phyloP scores from a whole-genome alignment of 768 basidiomycete species.

The Leucosporidium scottii region DNA sequence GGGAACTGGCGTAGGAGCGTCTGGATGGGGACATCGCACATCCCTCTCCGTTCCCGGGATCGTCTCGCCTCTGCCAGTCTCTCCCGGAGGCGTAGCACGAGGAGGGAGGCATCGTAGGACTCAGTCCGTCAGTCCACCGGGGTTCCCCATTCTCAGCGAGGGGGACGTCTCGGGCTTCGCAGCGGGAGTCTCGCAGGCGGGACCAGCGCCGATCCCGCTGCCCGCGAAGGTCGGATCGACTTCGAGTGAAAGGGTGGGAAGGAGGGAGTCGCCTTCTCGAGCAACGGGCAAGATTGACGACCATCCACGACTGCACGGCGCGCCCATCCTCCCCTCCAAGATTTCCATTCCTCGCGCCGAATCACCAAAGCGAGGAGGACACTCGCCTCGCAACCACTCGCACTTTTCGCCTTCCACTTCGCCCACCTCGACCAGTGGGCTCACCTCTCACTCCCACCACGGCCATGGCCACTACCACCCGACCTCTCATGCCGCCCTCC shows the following conservation, averaged over 20 bases:
- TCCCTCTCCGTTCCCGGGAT: constrained; percentile 16
- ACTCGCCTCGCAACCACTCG: background rate
- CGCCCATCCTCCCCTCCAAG: background rate
- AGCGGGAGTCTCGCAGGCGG: background rate
- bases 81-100: constrained; percentile 8
- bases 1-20: background rate
- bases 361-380: background rate
- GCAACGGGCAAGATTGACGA: no score
- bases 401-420: background rate
- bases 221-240: background rate
- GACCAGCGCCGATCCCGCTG: background rate
- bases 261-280: no score
- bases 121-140: constrained; percentile 27
- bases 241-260: no score
- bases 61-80: constrained; percentile 17
- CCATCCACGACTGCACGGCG: background rate
- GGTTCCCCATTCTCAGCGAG: constrained; percentile 13
- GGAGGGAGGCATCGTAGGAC: constrained; percentile 24
- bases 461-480: background rate
- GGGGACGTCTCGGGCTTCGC: background rate
- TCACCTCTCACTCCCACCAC: background rate
- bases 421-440: background rate
- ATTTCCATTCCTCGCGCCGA: background rate
- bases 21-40: constrained; percentile 16
- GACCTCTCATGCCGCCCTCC: constrained; percentile 19